These are phyloP conservation scores for Candida coleopterorum DNA, from an alignment of 805 yeast species.

Conservation along the genomic window DNA sequence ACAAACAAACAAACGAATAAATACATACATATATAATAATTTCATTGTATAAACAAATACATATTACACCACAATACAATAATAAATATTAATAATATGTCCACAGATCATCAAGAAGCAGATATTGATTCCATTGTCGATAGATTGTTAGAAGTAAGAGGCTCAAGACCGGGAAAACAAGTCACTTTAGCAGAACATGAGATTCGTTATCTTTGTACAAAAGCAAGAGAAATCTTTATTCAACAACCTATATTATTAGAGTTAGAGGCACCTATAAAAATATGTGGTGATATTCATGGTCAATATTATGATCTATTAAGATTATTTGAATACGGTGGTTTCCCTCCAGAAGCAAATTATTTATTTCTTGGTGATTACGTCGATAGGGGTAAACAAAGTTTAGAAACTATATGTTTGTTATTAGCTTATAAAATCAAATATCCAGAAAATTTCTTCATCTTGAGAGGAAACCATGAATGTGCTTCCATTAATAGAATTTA, in stretches of 20 bases:
- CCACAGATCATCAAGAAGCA: constrained; percentile 56
- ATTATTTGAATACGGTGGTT: constrained; percentile 96
- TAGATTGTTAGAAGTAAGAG: constrained; percentile 94
- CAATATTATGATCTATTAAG: constrained; percentile 95
- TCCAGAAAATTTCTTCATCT: constrained; percentile 94
- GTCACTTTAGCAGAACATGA: constrained; percentile 92
- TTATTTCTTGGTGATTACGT: constrained; percentile 95
- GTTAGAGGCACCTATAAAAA: constrained; percentile 95
- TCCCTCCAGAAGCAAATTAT: constrained; percentile 98
- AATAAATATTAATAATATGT: constrained; percentile 12
- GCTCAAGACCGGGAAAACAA: constrained; percentile 97
- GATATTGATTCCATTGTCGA: constrained; percentile 97
- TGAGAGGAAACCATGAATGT: constrained; percentile 98
- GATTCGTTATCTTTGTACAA: constrained; percentile 91
- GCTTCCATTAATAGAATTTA: constrained; percentile 97
- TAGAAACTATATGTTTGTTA: constrained; percentile 91
- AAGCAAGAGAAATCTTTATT: constrained; percentile 96
- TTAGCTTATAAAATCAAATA: constrained; percentile 96
- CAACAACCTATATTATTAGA: constrained; percentile 95
- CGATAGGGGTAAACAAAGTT: constrained; percentile 96
- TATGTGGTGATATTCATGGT: constrained; percentile 98
- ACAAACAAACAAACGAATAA: too few relatives aligned
- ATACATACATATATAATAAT: too few relatives aligned
- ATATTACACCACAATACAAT: constrained; percentile 5
- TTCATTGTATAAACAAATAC: too few relatives aligned